phyloP scores from a whole-genome alignment of 1,139 yeast genomes.

The Magnusiomyces sp. region DNA sequence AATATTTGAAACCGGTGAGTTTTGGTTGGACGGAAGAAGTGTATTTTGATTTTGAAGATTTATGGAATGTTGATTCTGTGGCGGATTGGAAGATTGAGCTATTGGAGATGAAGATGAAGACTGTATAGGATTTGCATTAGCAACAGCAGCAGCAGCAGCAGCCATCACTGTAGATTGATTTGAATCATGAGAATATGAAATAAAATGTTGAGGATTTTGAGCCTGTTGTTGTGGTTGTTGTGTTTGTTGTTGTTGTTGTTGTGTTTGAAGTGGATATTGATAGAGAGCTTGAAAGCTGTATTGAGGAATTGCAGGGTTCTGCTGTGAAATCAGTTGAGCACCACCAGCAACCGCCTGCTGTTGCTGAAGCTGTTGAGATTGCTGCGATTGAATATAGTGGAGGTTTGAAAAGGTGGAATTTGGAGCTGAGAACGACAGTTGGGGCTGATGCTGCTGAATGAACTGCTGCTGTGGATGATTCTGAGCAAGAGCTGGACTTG shows the following conservation, averaged over 20 bases:
- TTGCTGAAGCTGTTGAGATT: not conserved
- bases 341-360: not conserved
- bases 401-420: not conserved
- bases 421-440: not conserved
- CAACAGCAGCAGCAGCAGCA: not conserved
- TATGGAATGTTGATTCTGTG: not conserved
- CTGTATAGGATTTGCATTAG: not conserved
- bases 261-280: too few species aligned
- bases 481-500: not conserved
- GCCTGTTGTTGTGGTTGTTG: not conserved
- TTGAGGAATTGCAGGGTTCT: too few species aligned
- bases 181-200: not conserved
- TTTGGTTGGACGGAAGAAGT: not conserved
- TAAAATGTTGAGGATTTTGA: not conserved
- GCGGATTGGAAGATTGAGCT: not conserved
- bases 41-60: not conserved
- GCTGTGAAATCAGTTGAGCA: too few species aligned
- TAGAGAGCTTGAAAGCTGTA: too few species aligned
- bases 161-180: not conserved
- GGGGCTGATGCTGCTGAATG: not conserved
- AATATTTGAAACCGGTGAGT: too few species aligned
- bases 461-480: not conserved
- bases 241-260: too few species aligned
- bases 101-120: not conserved
- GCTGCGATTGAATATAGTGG: not conserved